Evolutionary conservation across 306 rosid species (phyloP).

Genomic region (Hippophae tibetana): DNA sequence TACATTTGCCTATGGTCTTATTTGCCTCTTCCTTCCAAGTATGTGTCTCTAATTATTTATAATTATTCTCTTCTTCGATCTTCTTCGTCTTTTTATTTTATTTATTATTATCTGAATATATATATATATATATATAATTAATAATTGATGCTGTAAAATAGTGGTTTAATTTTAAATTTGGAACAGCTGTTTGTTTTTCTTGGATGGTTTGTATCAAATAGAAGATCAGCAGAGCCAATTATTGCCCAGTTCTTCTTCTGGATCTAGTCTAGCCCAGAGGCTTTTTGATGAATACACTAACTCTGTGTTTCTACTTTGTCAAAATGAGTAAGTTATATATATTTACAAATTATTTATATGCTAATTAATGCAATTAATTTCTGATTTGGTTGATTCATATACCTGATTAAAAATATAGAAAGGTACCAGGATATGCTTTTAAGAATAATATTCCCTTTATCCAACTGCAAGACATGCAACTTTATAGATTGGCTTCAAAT

Average conservation of each 20-base stretch:
- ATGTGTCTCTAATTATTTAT: conserved; percentile 1
- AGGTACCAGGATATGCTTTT: conserved; percentile 71
- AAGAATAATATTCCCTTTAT: conserved; percentile 33
- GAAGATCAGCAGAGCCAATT: conserved; percentile 19
- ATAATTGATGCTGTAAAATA: not conserved
- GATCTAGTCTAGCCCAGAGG: conserved; percentile 29
- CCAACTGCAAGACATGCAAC: conserved; percentile 50
- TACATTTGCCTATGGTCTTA: conserved; percentile 71
- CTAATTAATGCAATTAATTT: not conserved
- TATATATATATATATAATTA: not conserved
- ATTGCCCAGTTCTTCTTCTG: conserved; percentile 44
- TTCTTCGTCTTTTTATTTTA: not conserved
- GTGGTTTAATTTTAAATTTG: not conserved
- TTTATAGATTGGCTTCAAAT: conserved; percentile 37
- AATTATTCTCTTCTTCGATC: not conserved
- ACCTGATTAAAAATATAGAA: conserved; percentile 17
- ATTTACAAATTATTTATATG: not conserved
- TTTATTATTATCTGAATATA: not conserved
- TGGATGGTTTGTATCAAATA: conserved; percentile 60
- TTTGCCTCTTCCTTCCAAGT: conserved; percentile 47
- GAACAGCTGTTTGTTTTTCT: conserved; percentile 40
- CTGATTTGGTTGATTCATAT: not conserved
- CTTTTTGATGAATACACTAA: conserved; percentile 43
- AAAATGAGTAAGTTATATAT: conserved; percentile 41
- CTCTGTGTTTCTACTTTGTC: conserved; percentile 30